These are phyloP conservation scores for Curvularia sp. DNA, from an alignment of 2,329 filamentous ascomycete genomes.

Conservation along the genomic window DNA sequence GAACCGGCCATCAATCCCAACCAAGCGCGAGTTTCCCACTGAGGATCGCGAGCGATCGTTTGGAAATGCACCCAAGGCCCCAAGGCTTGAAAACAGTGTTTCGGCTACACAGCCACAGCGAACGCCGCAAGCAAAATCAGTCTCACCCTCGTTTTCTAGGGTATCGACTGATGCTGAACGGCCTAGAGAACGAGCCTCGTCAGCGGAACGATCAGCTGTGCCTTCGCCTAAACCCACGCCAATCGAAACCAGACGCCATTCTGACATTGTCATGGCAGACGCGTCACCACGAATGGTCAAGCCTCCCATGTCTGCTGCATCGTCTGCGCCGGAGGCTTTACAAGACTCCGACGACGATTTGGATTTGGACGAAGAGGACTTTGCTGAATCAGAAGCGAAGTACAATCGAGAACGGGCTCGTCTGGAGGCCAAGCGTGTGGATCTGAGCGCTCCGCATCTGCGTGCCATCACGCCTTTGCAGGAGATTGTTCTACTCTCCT, in stretches of 20 bases:
- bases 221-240: constrained; percentile 36
- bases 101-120: constrained; percentile 30
- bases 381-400: constrained; percentile 55
- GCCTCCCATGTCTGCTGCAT: constrained; percentile 39
- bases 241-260: constrained; percentile 43
- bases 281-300: constrained; percentile 37
- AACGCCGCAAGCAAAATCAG: constrained; percentile 33
- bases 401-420: constrained; percentile 55
- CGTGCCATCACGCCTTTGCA: constrained; percentile 55
- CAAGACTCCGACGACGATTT: constrained; percentile 57
- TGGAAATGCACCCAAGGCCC: constrained; percentile 43
- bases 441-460: constrained; percentile 52
- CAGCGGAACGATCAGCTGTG: constrained; percentile 30
- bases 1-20: constrained; percentile 48
- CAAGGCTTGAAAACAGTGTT: constrained; percentile 38
- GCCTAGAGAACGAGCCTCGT: constrained; percentile 31
- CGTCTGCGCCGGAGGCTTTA: constrained; percentile 42
- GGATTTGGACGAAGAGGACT: constrained; percentile 55
- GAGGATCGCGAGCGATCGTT: constrained; percentile 53
- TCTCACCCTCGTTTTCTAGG: constrained; percentile 30
- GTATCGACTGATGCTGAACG: constrained; percentile 24
- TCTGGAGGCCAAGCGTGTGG: constrained; percentile 53
- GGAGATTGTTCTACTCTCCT: constrained; percentile 52
- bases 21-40: constrained; percentile 54
- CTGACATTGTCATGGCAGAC: constrained; percentile 47